Evolutionary conservation across 2,329 filamentous ascomycete species (phyloP), one percentile per base, ranked within the genome.

Genomic region (Trichoderma asperellum): DNA sequence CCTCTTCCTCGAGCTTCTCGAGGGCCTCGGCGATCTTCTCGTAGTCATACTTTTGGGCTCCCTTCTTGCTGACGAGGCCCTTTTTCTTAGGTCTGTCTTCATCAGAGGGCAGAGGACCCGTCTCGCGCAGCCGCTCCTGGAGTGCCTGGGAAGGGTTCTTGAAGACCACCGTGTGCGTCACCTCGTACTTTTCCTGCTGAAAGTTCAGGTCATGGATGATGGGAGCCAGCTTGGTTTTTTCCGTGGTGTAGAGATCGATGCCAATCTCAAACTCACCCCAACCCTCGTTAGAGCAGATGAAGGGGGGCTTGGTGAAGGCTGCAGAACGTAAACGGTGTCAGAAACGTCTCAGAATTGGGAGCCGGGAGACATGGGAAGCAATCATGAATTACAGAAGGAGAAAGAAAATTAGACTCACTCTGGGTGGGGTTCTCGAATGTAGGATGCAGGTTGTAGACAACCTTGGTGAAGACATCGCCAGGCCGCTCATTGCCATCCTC

Each of bases 211-310:
- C 96, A 80, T 99, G 96, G 62, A 85, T 82, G 73, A 99, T 85
- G 70, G 79, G 79, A 16, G 87, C 85, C 76, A 93, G 88, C 77
- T 97, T 95, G 69, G 91, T 91, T 85, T 97, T 97, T 81, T 96
- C 93, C 35, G 91, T 89, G 55, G 91, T 92, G 77, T 90, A 91
- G 74, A 96, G 87, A 71, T 92, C 89, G 76, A 98, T 96, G 59
- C 85, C 86, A 89, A 99, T 95, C 79, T 98, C 96, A 79, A 99
- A 99, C 83, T 98, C 96, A 77, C 96, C 96, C 96, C 96, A 99
- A 74, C 96, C 96, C 82, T 97, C 92, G 81, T 99, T 97, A 72
- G 89, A 85, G 81, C 97, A 97, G 73, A 87, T 87, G 83, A 98
- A 99, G 0, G 96, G 96, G 0, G 94, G 88, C 73, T 92, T 90